These are phyloP conservation scores for Tillandsia fasciculata DNA, from an alignment of 176 grass and related monocot species.

Conservation along the genomic window DNA sequence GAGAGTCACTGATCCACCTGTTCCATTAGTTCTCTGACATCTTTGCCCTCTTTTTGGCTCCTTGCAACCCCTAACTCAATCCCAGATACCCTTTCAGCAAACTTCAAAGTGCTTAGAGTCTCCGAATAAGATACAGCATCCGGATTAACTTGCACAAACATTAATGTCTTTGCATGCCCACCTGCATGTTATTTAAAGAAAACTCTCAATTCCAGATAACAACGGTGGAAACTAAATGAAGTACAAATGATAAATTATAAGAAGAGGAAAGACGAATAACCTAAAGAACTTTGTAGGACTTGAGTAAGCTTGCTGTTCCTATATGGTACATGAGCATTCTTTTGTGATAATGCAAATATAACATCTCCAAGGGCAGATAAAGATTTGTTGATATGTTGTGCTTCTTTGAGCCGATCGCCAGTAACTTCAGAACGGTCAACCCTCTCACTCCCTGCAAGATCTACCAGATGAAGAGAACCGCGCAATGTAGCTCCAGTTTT, in stretches of 20 bases:
- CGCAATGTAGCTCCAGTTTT: constrained; percentile 43
- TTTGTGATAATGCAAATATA: constrained; percentile 77
- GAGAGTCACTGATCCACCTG: constrained; percentile 28
- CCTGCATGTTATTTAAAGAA: constrained; percentile 32
- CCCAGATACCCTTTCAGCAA: constrained; percentile 75
- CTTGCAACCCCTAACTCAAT: constrained; percentile 67
- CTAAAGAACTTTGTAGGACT: constrained; percentile 73
- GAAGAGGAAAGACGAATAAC: constrained; percentile 37
- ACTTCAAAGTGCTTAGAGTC: constrained; percentile 71
- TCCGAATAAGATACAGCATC: constrained; percentile 66
- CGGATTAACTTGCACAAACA: constrained; percentile 88
- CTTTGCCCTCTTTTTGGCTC: constrained; percentile 69
- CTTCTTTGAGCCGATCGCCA: constrained; percentile 81
- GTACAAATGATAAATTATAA: constrained; percentile 14
- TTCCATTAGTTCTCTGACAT: constrained; percentile 70
- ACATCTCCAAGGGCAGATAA: constrained; percentile 77
- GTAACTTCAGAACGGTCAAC: constrained; percentile 67
- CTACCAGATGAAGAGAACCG: constrained; percentile 72
- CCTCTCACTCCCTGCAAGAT: constrained; percentile 82
- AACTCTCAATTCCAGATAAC: neutral
- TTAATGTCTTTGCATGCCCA: constrained; percentile 83
- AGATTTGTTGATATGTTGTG: constrained; percentile 87
- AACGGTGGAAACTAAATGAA: constrained; percentile 10
- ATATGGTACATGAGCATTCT: constrained; percentile 64
- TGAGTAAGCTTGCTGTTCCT: constrained; percentile 93